A percentile compares a stretch with the other conserved stretches of the same genome.
phyloP scores from a whole-genome alignment of 2,329 filamentous ascomycete genomes.

The Aspergillus sp. region DNA sequence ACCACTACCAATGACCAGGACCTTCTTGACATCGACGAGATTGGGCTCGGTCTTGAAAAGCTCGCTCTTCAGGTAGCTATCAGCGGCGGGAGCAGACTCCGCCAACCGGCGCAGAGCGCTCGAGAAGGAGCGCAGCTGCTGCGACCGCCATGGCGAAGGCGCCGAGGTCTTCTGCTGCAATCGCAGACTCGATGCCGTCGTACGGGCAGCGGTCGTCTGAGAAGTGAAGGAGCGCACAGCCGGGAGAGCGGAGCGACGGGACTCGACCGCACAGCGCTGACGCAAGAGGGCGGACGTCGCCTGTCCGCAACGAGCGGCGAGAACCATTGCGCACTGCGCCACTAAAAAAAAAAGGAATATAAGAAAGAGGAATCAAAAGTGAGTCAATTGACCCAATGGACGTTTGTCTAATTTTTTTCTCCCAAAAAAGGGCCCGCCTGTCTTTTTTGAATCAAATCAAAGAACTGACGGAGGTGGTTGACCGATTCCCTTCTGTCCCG shows the following conservation, averaged over 20 bases:
- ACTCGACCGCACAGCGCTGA: conserved; percentile 42
- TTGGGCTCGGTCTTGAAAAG: conserved; percentile 74
- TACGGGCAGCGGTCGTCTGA: conserved; percentile 30
- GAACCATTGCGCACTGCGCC: conserved; percentile 44
- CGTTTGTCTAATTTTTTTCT: conserved; percentile 4
- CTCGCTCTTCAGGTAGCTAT: conserved; percentile 87
- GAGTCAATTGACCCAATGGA: conserved; percentile 16
- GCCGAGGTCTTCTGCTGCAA: conserved; percentile 32
- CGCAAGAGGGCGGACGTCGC: conserved; percentile 41
- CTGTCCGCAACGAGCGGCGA: conserved; percentile 47
- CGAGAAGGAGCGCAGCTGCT: conserved; percentile 46
- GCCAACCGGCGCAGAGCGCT: conserved; percentile 39
- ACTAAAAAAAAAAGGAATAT: conserved; percentile 12
- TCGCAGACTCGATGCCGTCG: conserved; percentile 34
- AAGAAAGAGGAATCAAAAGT: conserved; percentile 5
- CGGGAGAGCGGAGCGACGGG: conserved; percentile 32
- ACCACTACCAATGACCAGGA: conserved; percentile 92
- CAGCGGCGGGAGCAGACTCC: conserved; percentile 69
- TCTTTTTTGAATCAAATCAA: conserved; percentile 1
- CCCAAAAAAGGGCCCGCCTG: conserved; percentile 7
- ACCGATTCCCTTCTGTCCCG: conserved; percentile 20
- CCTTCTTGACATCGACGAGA: conserved; percentile 90
- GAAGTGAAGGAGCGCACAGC: conserved; percentile 40
- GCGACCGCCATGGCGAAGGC: conserved; percentile 38
- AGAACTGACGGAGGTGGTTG: background rate